Conservation (phyloP, 352 stramenopile genomes). For the Thalassiosira exigua region DNA sequence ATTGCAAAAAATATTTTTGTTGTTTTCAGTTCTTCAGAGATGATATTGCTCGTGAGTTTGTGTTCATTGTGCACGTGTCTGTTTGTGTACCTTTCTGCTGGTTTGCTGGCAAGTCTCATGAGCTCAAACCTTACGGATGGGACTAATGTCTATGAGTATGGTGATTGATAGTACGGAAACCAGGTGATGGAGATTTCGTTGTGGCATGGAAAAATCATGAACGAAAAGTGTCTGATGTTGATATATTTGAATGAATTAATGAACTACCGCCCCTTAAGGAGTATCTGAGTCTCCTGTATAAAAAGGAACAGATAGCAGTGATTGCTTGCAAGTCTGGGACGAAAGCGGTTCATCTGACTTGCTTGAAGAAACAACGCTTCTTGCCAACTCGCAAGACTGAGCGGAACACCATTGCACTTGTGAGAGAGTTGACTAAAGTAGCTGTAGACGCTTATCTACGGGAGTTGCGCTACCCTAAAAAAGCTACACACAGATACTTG, state of each 20-base stretch:
- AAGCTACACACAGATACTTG: constrained; percentile 36
- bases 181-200: constrained; percentile 6
- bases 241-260: constrained; percentile 4
- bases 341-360: background rate
- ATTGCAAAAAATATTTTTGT: constrained; percentile 33
- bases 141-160: constrained; percentile 17
- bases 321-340: background rate
- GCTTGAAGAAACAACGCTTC: background rate
- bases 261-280: constrained; percentile 16
- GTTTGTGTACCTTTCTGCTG: constrained; percentile 21
- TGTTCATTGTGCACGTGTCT: constrained; percentile 32
- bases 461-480: constrained; percentile 24
- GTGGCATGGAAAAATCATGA: constrained; percentile 1
- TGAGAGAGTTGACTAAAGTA: background rate
- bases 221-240: constrained; percentile 36
- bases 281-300: constrained; percentile 3
- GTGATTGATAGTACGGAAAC: constrained; percentile 21
- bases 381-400: background rate
- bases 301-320: constrained; percentile 14
- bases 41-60: constrained; percentile 24
- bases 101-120: constrained; percentile 36
- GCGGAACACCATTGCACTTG: background rate
- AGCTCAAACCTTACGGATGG: constrained; percentile 30
- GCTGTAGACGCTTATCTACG: background rate
- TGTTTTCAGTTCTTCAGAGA: constrained; percentile 24